Base-by-base conservation (phyloP, 192 early-diverging fungal genomes). In the Linnemannia zychae region DNA sequence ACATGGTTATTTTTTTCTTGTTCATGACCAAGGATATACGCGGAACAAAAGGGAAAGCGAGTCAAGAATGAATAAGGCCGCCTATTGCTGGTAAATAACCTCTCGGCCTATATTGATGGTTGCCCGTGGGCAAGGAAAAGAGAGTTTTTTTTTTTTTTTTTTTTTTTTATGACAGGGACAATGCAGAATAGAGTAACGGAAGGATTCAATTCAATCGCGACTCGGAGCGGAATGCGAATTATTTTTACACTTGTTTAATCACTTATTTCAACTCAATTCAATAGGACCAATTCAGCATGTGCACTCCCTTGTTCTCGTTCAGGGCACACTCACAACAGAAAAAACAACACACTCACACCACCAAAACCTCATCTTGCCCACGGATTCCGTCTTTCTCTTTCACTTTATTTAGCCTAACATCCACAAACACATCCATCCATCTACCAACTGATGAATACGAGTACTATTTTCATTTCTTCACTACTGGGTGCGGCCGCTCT, bases 71-170 rank as follows among this genome's bases (percentile, higher is more conserved):
- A 47, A 40, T 44, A 44, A n/a, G n/a, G n/a, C n/a, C n/a, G n/a
- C n/a, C 40, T 6, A 3, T 44, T 44, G 3, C 9, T 44, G 3
- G 9, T 9, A 63, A 63, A 31, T 63, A 63, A 31, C 57, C 57
- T 63, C 57, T 31, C 24, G 57, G 24, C 57, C 57, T 16, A n/a
- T 28, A 20, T 31, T 13, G 40, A 47, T 33, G 36, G 40, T 71
- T 71, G 24, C 70, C 46, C 70, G 70, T 71, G 70, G 70, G 70
- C 46, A 57, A 75, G 15, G 16, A 24, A 60, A 24, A n/a, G 28
- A 65, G 40, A 24, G 12, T 63, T 28, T 40, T 65, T 33, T 60
- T 75, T 75, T 63, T 34, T 75, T 75, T 60, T 74, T 57, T 74
- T 74, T 75, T 63, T 38, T 71, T 47, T 15, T 72, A 44, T 33